Conservation (phyloP, 2,329 filamentous ascomycete genomes). For the Aplosporella prunicola region DNA sequence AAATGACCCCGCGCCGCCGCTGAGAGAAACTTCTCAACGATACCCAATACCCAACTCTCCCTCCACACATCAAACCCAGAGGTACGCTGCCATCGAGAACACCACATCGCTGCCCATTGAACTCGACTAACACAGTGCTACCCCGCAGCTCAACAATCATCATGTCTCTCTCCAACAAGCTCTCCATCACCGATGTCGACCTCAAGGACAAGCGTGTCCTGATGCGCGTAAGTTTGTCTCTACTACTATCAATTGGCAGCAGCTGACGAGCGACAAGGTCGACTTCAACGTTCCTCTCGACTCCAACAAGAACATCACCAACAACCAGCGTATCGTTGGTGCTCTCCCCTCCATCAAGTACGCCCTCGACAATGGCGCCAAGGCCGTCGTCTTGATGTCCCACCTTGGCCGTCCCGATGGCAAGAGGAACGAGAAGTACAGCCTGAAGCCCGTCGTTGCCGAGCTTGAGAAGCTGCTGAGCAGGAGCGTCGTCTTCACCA, state of each 20-base stretch:
- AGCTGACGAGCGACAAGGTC: conserved; percentile 49
- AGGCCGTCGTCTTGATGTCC: conserved; percentile 93
- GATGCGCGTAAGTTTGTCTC: conserved; percentile 66
- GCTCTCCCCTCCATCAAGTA: conserved; percentile 93
- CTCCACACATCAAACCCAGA: too few species aligned
- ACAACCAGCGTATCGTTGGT: conserved; percentile 96
- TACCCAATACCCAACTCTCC: too few species aligned
- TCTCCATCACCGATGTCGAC: conserved; percentile 91
- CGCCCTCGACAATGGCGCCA: conserved; percentile 80
- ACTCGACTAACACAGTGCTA: too few species aligned
- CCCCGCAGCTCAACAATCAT: too few species aligned
- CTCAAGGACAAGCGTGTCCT: conserved; percentile 97
- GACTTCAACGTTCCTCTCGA: conserved; percentile 99
- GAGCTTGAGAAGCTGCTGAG: conserved; percentile 86
- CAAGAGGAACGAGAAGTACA: conserved; percentile 84
- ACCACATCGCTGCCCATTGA: too few species aligned
- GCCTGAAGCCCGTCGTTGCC: conserved; percentile 79
- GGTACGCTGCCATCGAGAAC: too few species aligned
- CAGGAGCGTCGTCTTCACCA: conserved; percentile 76
- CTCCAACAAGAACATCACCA: conserved; percentile 85
- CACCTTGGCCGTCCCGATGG: conserved; percentile 95
- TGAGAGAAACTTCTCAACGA: too few species aligned
- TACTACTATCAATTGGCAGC: not conserved
- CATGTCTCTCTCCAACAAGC: conserved; percentile 99
- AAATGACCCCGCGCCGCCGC: too few species aligned